These are phyloP conservation scores for Bacterosira constricta DNA, from an alignment of 108 stramenopile species.

Conservation along the genomic window DNA sequence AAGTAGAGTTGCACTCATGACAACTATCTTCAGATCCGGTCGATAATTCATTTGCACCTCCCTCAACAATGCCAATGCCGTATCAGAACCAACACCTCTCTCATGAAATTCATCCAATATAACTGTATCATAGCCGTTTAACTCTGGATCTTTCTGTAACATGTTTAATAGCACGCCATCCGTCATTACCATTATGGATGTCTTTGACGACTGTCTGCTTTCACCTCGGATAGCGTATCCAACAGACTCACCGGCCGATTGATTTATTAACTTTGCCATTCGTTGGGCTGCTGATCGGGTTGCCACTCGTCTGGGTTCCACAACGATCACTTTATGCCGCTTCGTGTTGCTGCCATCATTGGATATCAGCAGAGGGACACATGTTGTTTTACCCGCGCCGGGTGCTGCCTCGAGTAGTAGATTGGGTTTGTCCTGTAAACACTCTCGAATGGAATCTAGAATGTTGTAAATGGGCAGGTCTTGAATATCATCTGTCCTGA, in stretches of 20 bases:
- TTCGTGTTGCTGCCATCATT: too few relatives aligned
- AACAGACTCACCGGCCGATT: conserved; percentile 43
- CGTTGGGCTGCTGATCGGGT: conserved; percentile 67
- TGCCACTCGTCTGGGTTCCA: conserved; percentile 69
- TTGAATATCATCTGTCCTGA: background rate
- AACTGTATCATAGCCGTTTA: conserved; percentile 42
- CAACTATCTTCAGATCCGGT: conserved; percentile 49
- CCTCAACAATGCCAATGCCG: conserved; percentile 60
- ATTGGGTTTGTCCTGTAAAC: conserved; percentile 35
- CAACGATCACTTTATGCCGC: conserved; percentile 51
- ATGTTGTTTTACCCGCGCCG: conserved; percentile 75
- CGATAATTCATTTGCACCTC: conserved; percentile 53
- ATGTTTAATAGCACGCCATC: conserved; percentile 64
- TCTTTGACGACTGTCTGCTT: conserved; percentile 18
- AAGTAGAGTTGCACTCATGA: conserved; percentile 73
- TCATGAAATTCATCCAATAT: conserved; percentile 81
- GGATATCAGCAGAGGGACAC: conserved; percentile 50
- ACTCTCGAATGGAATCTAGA: conserved; percentile 7
- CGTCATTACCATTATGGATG: conserved; percentile 58
- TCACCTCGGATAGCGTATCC: conserved; percentile 73
- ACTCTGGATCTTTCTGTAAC: conserved; percentile 57
- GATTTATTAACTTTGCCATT: conserved; percentile 53
- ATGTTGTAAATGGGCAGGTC: conserved; percentile 19
- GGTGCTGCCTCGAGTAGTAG: conserved; percentile 66
- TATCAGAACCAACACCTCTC: conserved; percentile 68